Base-by-base conservation (phyloP, 768 basidiomycete genomes). In the Antrodiella citrinella region DNA sequence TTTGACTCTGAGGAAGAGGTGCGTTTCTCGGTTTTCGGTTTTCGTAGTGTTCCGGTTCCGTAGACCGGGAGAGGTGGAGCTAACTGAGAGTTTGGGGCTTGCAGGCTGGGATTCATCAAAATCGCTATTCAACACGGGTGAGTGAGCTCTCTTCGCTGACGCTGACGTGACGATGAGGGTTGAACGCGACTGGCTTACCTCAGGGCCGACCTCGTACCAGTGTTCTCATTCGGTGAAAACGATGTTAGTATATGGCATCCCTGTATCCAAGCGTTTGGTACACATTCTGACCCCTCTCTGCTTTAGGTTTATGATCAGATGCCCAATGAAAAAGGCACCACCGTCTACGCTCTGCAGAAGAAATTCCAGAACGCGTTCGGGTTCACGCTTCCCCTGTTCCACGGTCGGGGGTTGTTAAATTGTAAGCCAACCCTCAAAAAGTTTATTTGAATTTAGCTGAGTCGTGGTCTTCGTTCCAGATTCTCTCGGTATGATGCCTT, bases 161-260 rank as follows among this genome's bases (percentile, higher is more conserved):
- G 44, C 20, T 43, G 10, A 10, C 18, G n/a, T 43, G 41, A 43
- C 18, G 15, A 7, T 43, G 7, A 43, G 35, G 10, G 35, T 38
- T 18, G n/a, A n/a, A n/a, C n/a, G n/a, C 30, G 30, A 35, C 30
- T 35, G 15, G 23, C 26, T 47, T 49, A 53, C 48, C 20, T 44
- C 56, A 93, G 92, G 48, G 96, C 96, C 35, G 91, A 94, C 60
- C 73, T 99, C 10, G 96, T 99, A 0, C 96, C 96, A 0, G 94
- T 97, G 2, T 98, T 99, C 62, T 94, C 91, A 4, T 99, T 99
- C 59, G 96, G 96, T 11, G 96, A 99, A 72, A 98, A 98, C 64
- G 96, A 98, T 65, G 94, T 94, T 54, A 61, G 80, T 74, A 7
- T 39, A 24, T 3, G 19, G 4, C 11, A 24, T 10, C 20, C 19